Percentiles rank a stretch among this genome's conserved stretches.
These are phyloP conservation scores for Penicillium herquei DNA, from an alignment of 495 filamentous ascomycete genomes.

Conservation along the genomic window DNA sequence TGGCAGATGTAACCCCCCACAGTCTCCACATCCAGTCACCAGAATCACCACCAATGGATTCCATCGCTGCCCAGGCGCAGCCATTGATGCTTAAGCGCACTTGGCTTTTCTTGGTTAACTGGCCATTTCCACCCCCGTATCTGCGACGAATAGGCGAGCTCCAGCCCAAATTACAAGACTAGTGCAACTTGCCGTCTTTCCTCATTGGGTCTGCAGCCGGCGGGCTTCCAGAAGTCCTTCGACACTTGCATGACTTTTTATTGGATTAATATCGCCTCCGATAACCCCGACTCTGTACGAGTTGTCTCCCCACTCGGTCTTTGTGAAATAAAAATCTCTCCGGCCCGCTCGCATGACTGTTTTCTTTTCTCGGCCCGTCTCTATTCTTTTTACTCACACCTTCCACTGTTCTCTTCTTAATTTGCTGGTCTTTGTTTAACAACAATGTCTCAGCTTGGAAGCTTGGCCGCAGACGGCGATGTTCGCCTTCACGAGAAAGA, in stretches of 20 bases:
- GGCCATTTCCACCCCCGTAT: no score
- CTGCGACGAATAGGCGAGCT: neutral
- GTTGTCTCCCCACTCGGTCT: neutral
- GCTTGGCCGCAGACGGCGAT: neutral
- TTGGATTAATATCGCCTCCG: neutral
- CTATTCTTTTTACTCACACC: neutral
- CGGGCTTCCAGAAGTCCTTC: neutral
- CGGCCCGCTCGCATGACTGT: neutral
- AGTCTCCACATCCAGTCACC: neutral
- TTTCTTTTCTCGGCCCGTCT: neutral
- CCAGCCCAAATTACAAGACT: no score
- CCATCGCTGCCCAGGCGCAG: neutral
- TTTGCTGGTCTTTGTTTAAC: neutral
- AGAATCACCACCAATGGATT: neutral
- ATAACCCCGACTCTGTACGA: neutral
- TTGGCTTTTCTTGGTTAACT: neutral
- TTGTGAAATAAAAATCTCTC: neutral
- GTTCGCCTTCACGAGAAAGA: constrained; percentile 6
- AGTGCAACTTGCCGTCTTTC: neutral
- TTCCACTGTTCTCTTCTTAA: neutral
- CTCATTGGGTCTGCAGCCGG: neutral
- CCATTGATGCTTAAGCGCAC: neutral
- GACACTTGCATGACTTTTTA: neutral
- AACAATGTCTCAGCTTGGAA: constrained; percentile 2
- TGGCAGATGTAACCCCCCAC: constrained; percentile 2